Conservation (phyloP, 1,139 yeast species). For the Candida tetrigidarum region DNA sequence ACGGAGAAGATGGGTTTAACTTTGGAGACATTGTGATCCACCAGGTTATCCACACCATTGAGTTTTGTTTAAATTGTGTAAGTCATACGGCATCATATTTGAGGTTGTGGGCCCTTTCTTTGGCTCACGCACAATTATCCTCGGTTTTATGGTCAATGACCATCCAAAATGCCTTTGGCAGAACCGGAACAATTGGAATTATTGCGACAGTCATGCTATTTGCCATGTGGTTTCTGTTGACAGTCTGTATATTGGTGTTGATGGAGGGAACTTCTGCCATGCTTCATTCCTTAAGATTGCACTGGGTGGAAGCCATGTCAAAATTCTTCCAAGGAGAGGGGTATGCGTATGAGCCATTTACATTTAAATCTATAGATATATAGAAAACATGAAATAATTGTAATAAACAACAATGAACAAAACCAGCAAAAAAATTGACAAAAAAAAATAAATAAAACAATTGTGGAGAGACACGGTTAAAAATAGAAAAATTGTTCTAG, state of each 20-base stretch:
- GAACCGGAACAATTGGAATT: conserved; percentile 70
- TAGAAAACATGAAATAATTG: background rate
- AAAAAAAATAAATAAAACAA: background rate
- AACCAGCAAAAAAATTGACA: too few relatives aligned
- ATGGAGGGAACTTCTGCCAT: conserved; percentile 99
- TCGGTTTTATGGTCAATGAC: conserved; percentile 98
- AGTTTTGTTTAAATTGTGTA: conserved; percentile 95
- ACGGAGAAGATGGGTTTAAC: conserved; percentile 57
- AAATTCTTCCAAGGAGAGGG: conserved; percentile 98
- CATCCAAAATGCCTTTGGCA: conserved; percentile 73
- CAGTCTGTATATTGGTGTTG: conserved; percentile 87
- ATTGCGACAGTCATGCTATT: conserved; percentile 76
- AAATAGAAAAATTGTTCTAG: background rate
- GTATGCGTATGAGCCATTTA: conserved; percentile 81
- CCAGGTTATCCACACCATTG: conserved; percentile 98
- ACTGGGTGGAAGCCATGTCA: conserved; percentile 99
- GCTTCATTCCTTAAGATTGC: conserved; percentile 95
- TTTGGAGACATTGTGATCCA: conserved; percentile 96
- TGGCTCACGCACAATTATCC: conserved; percentile 96
- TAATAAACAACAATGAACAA: too few relatives aligned
- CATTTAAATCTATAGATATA: conserved; percentile 41
- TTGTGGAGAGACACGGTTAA: too few relatives aligned
- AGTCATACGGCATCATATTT: conserved; percentile 98
- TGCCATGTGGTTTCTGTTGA: conserved; percentile 93
- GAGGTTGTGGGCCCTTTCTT: conserved; percentile 95